Evolutionary conservation across 169 alveolate genomes (phyloP).

Genomic region (Eimeria sp.): DNA sequence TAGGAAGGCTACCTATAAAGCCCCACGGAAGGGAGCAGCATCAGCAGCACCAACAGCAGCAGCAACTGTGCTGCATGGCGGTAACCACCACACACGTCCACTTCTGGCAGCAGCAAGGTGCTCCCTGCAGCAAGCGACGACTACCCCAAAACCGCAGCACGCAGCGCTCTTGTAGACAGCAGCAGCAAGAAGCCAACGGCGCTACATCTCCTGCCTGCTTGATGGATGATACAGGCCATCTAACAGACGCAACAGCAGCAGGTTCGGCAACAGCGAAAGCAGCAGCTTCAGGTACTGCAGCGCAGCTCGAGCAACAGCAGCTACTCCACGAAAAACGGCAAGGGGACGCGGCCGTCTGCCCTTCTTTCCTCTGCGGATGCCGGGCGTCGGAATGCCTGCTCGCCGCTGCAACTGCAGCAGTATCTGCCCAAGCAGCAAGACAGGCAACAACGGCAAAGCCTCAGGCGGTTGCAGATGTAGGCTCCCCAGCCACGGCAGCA

Average conservation of each 20-base stretch:
- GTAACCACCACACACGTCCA: slow-evolving; percentile 14
- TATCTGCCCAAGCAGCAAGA: slow-evolving; percentile 89
- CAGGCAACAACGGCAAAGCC: slow-evolving; percentile 59
- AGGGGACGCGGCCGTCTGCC: not conserved
- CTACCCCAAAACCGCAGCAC: not conserved
- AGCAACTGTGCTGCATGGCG: slow-evolving; percentile 32
- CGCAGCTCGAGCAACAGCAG: slow-evolving; percentile 14
- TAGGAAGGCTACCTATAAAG: not conserved
- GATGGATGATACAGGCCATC: slow-evolving; percentile 84
- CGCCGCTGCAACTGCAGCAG: slow-evolving; percentile 87
- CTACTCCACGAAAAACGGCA: slow-evolving; percentile 28
- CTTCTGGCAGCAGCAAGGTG: slow-evolving; percentile 44
- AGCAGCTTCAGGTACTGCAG: slow-evolving; percentile 23
- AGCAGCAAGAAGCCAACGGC: not conserved
- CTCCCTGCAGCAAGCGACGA: slow-evolving; percentile 5
- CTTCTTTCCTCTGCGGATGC: slow-evolving; percentile 43
- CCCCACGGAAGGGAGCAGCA: not conserved
- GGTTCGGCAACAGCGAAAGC: slow-evolving; percentile 81
- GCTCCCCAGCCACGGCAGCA: slow-evolving; percentile 3
- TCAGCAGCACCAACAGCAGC: not conserved
- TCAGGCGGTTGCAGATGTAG: slow-evolving; percentile 59
- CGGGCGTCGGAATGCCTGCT: not conserved
- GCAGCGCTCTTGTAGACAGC: not conserved
- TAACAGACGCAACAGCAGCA: slow-evolving; percentile 87
- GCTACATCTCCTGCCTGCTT: not conserved